Base-by-base conservation (phyloP, 1,284 basidiomycete genomes). In the Serendipita sp. region DNA sequence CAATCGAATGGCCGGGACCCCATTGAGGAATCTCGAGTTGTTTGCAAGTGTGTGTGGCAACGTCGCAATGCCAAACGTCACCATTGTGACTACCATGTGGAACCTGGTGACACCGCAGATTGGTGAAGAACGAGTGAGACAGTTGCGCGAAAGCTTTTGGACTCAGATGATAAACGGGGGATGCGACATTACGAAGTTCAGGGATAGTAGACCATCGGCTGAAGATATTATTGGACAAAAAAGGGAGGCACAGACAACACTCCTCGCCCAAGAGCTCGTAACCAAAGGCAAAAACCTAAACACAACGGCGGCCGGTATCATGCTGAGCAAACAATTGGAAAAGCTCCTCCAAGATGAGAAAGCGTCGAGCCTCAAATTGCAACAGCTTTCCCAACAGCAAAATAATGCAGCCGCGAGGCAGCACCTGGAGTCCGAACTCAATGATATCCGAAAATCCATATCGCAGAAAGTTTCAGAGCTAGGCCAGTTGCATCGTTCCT, bases 1-100 rank as follows among this genome's bases (percentile, higher is more conserved):
- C 35, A 63, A 61, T 60, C 67, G 72, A 12, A 68, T 73, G 65
- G 63, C 67, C 1, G 71, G 70, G 1, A 61, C 68, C 1, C 64
- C 68, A 2, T 45, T 64, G 2, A 68, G 67, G 35, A 71, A 71
- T 58, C 62, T 72, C 6, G 60, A 64, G n/a, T 68, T 72, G 66
- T 71, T 73, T 60, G 66, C 64, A 3, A 62, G 68, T 15, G 65
- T 73, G 1, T 74, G 72, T 58, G 72, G 72, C 2, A 62, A 68
- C 3, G 60, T 66, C 13, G 67, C 67, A 6, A 62, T 68, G 22
- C 45, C 61, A 30, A 69, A 66, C 17, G 68, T 72, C 3, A 60
- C 70, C 2, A 62, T 74, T 3, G 69, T 68, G 2, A 73, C 73
- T 4, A 74, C 73, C 0, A 74, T 72, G 68, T 75, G 74, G 74